Evolutionary conservation across 1,284 basidiomycete species (phyloP), one percentile per base, ranked within the genome.

Genomic region (Laetiporus sulphureus): DNA sequence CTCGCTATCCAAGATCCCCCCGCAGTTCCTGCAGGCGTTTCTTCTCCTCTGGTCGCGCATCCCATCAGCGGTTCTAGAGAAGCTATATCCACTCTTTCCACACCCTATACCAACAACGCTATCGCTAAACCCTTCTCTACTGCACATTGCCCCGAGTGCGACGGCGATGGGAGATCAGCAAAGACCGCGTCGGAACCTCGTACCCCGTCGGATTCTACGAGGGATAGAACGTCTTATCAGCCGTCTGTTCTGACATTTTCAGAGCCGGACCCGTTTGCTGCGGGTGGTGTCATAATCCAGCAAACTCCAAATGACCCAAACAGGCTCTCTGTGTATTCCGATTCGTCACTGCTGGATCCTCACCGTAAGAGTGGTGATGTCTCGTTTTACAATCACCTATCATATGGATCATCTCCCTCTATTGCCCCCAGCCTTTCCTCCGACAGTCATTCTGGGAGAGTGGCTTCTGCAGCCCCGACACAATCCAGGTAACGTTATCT

Each of bases 211-310:
- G 79, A 81, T 51, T 56, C 53, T 21, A 63, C 62, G 13, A 46
- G 56, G 35, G 51, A 70, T 45, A 54, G 62, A 29, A 46, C 50
- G 21, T 60, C 59, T 16, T 65, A 66, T 44, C 70, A 73, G 35
- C 71, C 71, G 30, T 82, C 79, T 5, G 60, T 83, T 40, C 58
- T 81, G 42, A 79, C 78, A 6, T 66, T 80, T 25, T 75, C 77
- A 15, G 79, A 82, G 50, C 48, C 64, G 10, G 79, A 83, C 61
- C 79, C 79, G 5, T 82, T 83, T 50, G 76, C 75, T 25, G 68
- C 72, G 13, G 65, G 67, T 36, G 65, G 67, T 37, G 64, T 75
- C 30, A 58, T 71, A 23, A 52, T 69, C 22, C 64, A 68, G 36
- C 52, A 50, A 15, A 33, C 51, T 32, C 41, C 51, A 23, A 65